phyloP scores from a whole-genome alignment of 2,329 filamentous ascomycete species.

The Colletotrichum tamarilloi region DNA sequence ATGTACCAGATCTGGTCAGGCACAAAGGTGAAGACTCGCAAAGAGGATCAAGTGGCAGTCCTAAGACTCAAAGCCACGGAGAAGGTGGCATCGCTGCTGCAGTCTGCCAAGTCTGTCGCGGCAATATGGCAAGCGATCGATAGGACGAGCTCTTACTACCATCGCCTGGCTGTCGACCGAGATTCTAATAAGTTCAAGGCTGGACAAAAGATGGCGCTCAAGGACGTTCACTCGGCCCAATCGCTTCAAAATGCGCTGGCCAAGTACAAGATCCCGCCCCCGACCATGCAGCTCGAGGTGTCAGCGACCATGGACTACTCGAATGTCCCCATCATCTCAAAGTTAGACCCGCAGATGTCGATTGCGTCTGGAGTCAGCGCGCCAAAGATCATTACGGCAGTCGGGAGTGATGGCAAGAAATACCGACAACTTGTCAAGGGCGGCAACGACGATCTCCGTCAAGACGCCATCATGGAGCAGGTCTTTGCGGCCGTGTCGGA shows the following conservation, averaged over 20 bases:
- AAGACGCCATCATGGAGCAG: slow-evolving; percentile 99
- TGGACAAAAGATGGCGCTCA: slow-evolving; percentile 72
- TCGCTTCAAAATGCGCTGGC: slow-evolving; percentile 72
- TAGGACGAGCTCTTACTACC: slow-evolving; percentile 76
- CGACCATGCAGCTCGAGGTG: slow-evolving; percentile 87
- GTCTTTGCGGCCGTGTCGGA: slow-evolving; percentile 97
- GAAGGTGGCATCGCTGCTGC: slow-evolving; percentile 72
- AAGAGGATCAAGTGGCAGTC: slow-evolving; percentile 78
- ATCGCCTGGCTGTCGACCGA: slow-evolving; percentile 72
- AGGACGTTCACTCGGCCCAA: slow-evolving; percentile 71
- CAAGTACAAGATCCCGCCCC: slow-evolving; percentile 81
- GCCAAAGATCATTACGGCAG: slow-evolving; percentile 89
- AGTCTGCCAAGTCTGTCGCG: slow-evolving; percentile 60
- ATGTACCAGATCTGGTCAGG: slow-evolving; percentile 97
- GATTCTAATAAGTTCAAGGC: slow-evolving; percentile 75
- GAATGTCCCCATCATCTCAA: slow-evolving; percentile 77
- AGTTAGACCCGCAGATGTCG: slow-evolving; percentile 79
- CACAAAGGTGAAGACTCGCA: slow-evolving; percentile 74
- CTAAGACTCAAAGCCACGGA: slow-evolving; percentile 80
- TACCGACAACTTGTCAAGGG: slow-evolving; percentile 97
- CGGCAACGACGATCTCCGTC: slow-evolving; percentile 93
- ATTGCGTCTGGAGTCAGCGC: slow-evolving; percentile 92
- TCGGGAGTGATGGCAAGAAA: slow-evolving; percentile 79
- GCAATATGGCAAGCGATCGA: slow-evolving; percentile 78
- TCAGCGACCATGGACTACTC: slow-evolving; percentile 80